Conservation (phyloP, 371 early-diverging fungal species). For the Rhizomucor pusillus region DNA sequence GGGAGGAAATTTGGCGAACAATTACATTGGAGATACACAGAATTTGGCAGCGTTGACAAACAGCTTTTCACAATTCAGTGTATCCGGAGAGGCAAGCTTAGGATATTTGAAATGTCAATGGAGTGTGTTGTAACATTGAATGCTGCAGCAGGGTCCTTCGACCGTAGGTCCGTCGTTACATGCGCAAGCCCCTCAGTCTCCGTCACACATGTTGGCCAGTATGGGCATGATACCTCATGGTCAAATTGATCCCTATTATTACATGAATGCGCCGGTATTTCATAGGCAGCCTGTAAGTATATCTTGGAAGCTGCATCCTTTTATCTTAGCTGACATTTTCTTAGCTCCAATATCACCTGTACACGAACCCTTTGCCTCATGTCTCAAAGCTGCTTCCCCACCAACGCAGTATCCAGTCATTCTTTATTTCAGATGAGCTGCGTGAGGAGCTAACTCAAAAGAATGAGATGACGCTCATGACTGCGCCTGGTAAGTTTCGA, state of each 20-base stretch:
- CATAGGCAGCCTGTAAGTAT: conserved; percentile 44
- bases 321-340: conserved; percentile 4
- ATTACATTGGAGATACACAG: neutral
- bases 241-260: conserved; percentile 37
- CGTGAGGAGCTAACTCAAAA: conserved; percentile 74
- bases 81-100: conserved; percentile 9
- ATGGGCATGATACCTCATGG: conserved; percentile 22
- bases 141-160: neutral
- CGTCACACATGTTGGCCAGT: conserved; percentile 20
- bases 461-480: conserved; percentile 65
- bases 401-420: conserved; percentile 74
- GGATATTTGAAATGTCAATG: neutral
- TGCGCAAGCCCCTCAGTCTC: conserved; percentile 2
- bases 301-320: conserved; percentile 2
- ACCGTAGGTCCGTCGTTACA: neutral
- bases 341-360: conserved; percentile 52
- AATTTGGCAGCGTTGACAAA: conserved; percentile 18
- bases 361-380: conserved; percentile 68
- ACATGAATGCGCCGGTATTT: conserved; percentile 30
- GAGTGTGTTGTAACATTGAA: neutral
- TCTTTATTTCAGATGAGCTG: conserved; percentile 80
- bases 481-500: conserved; percentile 49
- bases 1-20: no score
- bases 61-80: conserved; percentile 32
- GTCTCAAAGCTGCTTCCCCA: conserved; percentile 69